Evolutionary conservation across 768 basidiomycete species (phyloP).

Genomic region (Leccinum obscurum): DNA sequence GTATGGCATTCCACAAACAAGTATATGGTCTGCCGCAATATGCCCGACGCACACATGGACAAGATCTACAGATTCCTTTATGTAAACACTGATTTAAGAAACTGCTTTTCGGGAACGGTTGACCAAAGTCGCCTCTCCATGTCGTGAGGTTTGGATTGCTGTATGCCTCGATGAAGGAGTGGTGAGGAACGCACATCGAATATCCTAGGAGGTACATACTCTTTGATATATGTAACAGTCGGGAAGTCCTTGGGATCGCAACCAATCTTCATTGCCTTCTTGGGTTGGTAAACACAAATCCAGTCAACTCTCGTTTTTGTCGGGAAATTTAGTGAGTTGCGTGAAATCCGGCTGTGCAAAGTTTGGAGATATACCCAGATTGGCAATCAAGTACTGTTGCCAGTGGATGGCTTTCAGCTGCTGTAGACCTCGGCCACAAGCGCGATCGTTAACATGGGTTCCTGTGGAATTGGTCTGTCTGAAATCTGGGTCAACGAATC

Average conservation of each 20-base stretch:
- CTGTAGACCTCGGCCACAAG: neutral
- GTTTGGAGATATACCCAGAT: conserved; percentile 82
- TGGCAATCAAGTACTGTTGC: conserved; percentile 75
- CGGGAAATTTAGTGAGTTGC: conserved; percentile 65
- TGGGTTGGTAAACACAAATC: conserved; percentile 87
- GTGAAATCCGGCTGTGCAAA: conserved; percentile 76
- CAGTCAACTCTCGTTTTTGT: conserved; percentile 78
- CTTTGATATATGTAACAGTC: conserved; percentile 77
- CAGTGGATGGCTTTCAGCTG: conserved; percentile 1
- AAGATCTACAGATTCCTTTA: conserved; percentile 12
- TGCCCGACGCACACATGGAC: conserved; percentile 9
- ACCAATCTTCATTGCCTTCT: conserved; percentile 65
- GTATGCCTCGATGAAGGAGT: conserved; percentile 61
- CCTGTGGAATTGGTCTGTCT: conserved; percentile 71
- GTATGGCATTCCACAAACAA: conserved; percentile 16
- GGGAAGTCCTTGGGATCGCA: conserved; percentile 82
- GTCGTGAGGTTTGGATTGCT: conserved; percentile 77
- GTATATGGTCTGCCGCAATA: conserved; percentile 1
- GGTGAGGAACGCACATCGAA: conserved; percentile 2
- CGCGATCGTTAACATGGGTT: conserved; percentile 67
- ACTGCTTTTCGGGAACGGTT: conserved; percentile 68
- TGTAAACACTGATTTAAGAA: conserved; percentile 63
- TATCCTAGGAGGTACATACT: conserved; percentile 39
- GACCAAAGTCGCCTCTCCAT: conserved; percentile 63
- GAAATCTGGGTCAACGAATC: conserved; percentile 59